phyloP scores from a whole-genome alignment of 1,139 yeast species.

The Taphrina flavorubra region DNA sequence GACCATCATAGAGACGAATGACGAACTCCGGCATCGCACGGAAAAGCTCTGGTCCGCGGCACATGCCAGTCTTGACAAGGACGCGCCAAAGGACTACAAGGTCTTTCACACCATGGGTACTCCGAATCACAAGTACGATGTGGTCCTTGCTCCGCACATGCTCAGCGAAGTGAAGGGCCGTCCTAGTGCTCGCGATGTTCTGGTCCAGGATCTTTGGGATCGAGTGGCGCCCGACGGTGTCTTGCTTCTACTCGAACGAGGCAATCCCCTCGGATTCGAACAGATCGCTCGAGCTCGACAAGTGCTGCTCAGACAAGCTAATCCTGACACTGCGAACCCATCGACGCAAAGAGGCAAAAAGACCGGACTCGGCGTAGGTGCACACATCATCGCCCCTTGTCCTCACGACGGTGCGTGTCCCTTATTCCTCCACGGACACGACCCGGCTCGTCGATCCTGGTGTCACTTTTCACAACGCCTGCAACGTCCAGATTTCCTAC shows the following conservation, averaged over 20 bases:
- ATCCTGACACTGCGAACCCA: slow-evolving; percentile 5
- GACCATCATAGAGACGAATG: slow-evolving; percentile 20
- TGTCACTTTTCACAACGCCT: slow-evolving; percentile 78
- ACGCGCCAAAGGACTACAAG: slow-evolving; percentile 14
- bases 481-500: slow-evolving; percentile 73
- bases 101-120: slow-evolving; percentile 22
- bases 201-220: slow-evolving; percentile 39
- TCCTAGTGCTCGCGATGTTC: slow-evolving; percentile 28
- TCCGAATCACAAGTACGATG: slow-evolving; percentile 15
- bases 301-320: slow-evolving; percentile 72
- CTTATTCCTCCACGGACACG: slow-evolving; percentile 65
- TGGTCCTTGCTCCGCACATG: slow-evolving; percentile 36
- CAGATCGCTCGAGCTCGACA: slow-evolving; percentile 89
- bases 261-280: slow-evolving; percentile 89
- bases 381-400: slow-evolving; percentile 78
- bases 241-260: slow-evolving; percentile 79
- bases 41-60: slow-evolving; percentile 26
- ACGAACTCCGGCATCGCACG: slow-evolving; percentile 27
- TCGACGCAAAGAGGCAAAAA: background rate
- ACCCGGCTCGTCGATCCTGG: slow-evolving; percentile 71
- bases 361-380: slow-evolving; percentile 13
- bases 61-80: background rate
- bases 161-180: slow-evolving; percentile 20
- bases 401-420: slow-evolving; percentile 89
- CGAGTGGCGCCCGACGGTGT: slow-evolving; percentile 59